Conservation (phyloP, 2,329 filamentous ascomycete genomes). For the Bisporella sp. region DNA sequence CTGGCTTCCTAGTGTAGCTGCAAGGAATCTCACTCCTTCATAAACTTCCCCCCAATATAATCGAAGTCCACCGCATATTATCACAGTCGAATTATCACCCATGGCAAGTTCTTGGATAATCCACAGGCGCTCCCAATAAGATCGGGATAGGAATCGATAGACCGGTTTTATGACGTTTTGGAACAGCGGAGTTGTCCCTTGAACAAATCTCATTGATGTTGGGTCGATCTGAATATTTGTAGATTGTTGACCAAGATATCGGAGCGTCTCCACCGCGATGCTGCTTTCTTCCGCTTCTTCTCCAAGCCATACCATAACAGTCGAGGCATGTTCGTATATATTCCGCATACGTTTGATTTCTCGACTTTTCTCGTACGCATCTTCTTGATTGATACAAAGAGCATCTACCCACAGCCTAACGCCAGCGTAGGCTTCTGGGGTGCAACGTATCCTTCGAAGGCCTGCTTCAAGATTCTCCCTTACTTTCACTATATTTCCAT, state of each 20-base stretch:
- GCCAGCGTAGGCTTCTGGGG: not conserved
- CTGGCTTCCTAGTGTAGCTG: not conserved
- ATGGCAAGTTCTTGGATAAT: too few species aligned
- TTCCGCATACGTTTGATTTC: slow-evolving; percentile 10
- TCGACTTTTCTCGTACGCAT: slow-evolving; percentile 8
- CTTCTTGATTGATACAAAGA: slow-evolving; percentile 16
- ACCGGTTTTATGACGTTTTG: not conserved
- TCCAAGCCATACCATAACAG: slow-evolving; percentile 3
- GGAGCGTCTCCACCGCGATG: not conserved
- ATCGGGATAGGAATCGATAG: not conserved
- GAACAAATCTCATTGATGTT: not conserved
- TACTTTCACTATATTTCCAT: not conserved
- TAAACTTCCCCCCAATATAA: not conserved
- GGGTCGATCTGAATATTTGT: not conserved
- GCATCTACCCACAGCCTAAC: slow-evolving; percentile 8
- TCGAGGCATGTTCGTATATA: slow-evolving; percentile 1
- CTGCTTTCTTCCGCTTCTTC: not conserved
- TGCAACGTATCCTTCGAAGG: not conserved
- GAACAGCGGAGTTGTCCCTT: not conserved
- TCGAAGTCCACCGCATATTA: not conserved
- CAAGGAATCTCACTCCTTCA: not conserved
- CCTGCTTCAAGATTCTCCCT: not conserved
- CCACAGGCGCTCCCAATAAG: too few species aligned
- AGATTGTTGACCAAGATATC: not conserved
- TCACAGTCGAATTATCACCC: not conserved